Evolutionary conservation across 2,329 filamentous ascomycete species (phyloP).

Genomic region (Diplodia scrobiculata): DNA sequence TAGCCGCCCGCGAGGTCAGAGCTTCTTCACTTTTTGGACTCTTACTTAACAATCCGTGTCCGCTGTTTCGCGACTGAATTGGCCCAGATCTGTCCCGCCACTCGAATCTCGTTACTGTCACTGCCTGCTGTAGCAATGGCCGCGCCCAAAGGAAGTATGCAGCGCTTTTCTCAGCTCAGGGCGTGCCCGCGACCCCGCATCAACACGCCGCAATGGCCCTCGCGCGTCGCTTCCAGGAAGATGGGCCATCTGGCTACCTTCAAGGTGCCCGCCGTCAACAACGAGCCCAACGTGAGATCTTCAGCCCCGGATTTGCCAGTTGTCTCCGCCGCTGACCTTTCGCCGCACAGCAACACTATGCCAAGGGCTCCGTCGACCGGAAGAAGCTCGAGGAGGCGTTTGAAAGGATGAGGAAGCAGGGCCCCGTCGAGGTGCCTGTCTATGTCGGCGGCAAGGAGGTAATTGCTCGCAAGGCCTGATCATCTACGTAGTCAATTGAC

Average conservation of each 20-base stretch:
- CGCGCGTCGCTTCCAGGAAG: slow-evolving; percentile 32
- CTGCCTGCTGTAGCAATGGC: slow-evolving; percentile 6
- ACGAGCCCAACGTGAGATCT: slow-evolving; percentile 86
- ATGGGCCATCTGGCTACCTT: slow-evolving; percentile 73
- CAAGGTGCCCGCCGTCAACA: slow-evolving; percentile 81
- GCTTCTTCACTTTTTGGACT: background rate
- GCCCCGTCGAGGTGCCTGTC: slow-evolving; percentile 76
- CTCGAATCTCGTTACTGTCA: background rate
- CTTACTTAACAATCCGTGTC: slow-evolving; percentile 1
- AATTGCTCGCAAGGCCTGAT: slow-evolving; percentile 34
- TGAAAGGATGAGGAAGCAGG: slow-evolving; percentile 66
- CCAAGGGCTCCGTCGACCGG: slow-evolving; percentile 78
- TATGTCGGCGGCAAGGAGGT: slow-evolving; percentile 82
- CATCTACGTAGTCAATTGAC: background rate
- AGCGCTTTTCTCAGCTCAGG: slow-evolving; percentile 19
- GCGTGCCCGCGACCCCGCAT: slow-evolving; percentile 20
- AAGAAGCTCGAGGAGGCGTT: slow-evolving; percentile 74
- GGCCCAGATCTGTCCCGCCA: background rate
- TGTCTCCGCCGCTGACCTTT: background rate
- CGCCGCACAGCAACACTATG: slow-evolving; percentile 74
- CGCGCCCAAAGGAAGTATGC: slow-evolving; percentile 17
- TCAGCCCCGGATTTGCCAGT: background rate
- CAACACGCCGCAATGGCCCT: slow-evolving; percentile 19
- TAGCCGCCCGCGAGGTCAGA: slow-evolving; percentile 3
- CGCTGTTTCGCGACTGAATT: background rate